Evolutionary conservation across 306 rosid genomes (phyloP).

Genomic region (Echinosophora koreensis): DNA sequence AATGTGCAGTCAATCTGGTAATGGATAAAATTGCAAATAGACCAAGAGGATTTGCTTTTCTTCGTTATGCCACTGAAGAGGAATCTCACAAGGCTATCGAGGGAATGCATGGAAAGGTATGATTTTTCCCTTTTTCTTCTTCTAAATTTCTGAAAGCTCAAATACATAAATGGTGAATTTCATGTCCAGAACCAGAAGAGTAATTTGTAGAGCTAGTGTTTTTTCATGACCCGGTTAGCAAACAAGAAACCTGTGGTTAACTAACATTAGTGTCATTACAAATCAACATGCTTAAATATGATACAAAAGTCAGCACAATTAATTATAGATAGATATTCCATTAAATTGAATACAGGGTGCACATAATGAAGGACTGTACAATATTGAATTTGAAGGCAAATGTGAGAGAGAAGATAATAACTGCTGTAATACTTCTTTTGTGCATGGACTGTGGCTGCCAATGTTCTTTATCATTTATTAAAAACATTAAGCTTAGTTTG

Average conservation of each 20-base stretch:
- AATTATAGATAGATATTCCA: background rate
- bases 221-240: background rate
- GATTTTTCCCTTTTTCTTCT: constrained; percentile 4
- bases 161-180: constrained; percentile 3
- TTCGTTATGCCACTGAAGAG: constrained; percentile 78
- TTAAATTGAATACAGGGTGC: background rate
- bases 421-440: background rate
- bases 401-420: background rate
- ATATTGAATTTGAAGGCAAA: background rate
- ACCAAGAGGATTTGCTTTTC: constrained; percentile 96
- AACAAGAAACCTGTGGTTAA: background rate
- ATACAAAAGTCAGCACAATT: background rate
- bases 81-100: constrained; percentile 85
- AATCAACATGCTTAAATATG: background rate
- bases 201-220: background rate
- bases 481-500: background rate
- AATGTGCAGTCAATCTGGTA: constrained; percentile 78
- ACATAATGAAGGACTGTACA: background rate
- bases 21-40: constrained; percentile 94
- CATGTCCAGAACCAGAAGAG: background rate
- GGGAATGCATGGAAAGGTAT: constrained; percentile 97
- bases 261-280: constrained; percentile 6
- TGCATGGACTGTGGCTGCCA: background rate
- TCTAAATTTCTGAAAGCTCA: background rate
- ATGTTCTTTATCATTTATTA: background rate